Percentiles rank a stretch among this genome's conserved stretches.
Conservation (phyloP, 345 rosid genomes). For the Salix viminalis region DNA sequence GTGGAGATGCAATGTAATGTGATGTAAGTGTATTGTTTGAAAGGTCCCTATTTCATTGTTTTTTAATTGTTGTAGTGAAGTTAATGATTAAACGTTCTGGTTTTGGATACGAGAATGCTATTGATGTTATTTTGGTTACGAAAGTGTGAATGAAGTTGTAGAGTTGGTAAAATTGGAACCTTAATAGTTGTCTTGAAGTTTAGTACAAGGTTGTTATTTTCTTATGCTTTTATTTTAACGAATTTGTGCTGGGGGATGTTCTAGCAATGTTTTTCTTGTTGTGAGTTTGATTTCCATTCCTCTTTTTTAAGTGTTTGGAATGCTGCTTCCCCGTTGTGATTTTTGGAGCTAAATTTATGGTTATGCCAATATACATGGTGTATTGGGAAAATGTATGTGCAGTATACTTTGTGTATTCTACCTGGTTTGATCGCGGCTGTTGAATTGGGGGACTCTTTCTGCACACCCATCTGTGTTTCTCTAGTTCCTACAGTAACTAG, state of each 20-base stretch:
- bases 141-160: background rate
- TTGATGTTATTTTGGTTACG: background rate
- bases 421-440: background rate
- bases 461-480: background rate
- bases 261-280: background rate
- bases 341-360: background rate
- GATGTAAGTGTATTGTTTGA: background rate
- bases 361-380: background rate
- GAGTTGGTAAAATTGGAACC: slow-evolving; percentile 11
- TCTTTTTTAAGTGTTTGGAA: background rate
- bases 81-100: background rate
- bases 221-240: background rate
- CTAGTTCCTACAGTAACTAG: background rate
- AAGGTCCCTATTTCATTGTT: background rate
- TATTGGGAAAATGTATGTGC: background rate
- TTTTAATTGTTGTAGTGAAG: slow-evolving; percentile 7
- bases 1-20: background rate
- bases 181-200: background rate
- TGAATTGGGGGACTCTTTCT: background rate
- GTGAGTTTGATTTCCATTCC: background rate
- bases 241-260: background rate
- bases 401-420: background rate
- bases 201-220: background rate
- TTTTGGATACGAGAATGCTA: background rate
- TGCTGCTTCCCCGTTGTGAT: background rate